Conservation (phyloP, 2,329 filamentous ascomycete genomes). For the Gnomoniopsis sp. region DNA sequence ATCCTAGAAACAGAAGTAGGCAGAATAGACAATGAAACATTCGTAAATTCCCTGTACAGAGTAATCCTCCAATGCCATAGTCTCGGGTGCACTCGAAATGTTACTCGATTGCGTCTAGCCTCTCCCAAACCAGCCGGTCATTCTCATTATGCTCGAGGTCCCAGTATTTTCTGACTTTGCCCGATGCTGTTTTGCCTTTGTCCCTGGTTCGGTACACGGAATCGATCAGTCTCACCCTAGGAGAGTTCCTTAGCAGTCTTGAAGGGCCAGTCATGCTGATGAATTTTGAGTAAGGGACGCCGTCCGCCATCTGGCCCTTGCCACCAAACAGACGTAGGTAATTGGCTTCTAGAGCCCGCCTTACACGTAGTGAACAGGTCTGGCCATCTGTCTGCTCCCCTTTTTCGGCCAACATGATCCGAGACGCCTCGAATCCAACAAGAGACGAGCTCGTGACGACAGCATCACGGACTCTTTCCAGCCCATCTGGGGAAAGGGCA, state of each 20-base stretch:
- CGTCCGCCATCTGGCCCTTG: neutral
- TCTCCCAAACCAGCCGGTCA: neutral
- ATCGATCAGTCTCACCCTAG: neutral
- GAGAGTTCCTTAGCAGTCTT: neutral
- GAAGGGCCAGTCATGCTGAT: neutral
- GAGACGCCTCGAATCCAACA: neutral
- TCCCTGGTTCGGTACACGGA: conserved; percentile 3
- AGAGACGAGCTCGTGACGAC: neutral
- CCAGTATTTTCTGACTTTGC: neutral
- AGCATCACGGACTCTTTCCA: neutral
- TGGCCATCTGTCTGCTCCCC: neutral
- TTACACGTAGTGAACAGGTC: neutral
- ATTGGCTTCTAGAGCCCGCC: neutral
- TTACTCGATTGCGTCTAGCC: conserved; percentile 2
- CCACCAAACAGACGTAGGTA: neutral
- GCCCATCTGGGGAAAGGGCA: neutral
- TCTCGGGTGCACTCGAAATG: neutral
- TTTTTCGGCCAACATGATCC: neutral
- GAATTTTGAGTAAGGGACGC: neutral
- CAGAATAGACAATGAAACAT: too few relatives aligned
- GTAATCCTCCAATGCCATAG: too few relatives aligned
- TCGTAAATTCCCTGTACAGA: too few relatives aligned
- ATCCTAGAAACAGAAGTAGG: too few relatives aligned
- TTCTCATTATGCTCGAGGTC: neutral
- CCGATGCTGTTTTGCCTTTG: neutral